Evolutionary conservation across 768 basidiomycete genomes (phyloP).

Genomic region (Rhodotorula babjevae): DNA sequence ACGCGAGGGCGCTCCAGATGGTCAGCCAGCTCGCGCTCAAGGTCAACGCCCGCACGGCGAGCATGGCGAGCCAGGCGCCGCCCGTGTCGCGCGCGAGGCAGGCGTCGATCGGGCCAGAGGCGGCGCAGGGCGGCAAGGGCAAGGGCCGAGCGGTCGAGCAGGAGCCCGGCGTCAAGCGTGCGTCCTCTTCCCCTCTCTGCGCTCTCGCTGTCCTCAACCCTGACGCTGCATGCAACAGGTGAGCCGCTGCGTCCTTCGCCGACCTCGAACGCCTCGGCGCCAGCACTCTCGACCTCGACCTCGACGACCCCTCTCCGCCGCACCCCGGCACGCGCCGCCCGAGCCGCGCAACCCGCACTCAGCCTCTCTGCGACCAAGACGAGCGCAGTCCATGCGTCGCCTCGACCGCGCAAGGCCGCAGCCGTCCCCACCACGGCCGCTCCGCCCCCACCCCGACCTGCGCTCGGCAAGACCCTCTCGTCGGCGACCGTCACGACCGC

Average conservation of each 20-base stretch:
- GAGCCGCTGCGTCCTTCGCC: not conserved
- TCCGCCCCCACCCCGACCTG: not conserved
- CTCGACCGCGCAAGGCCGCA: not conserved
- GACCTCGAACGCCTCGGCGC: not conserved
- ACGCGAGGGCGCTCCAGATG: conserved; percentile 8
- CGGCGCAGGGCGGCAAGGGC: not conserved
- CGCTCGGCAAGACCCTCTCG: not conserved
- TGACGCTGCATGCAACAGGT: not conserved
- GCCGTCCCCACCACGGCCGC: not conserved
- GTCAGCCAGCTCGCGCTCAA: conserved; percentile 15
- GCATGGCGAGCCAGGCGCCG: not conserved
- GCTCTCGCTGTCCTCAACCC: too few species aligned
- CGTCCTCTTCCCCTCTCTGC: not conserved
- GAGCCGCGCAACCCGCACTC: not conserved
- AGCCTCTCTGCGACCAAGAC: not conserved
- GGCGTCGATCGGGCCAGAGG: not conserved
- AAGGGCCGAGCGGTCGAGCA: not conserved
- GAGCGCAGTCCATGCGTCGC: not conserved
- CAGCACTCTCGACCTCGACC: not conserved
- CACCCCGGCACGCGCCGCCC: not conserved
- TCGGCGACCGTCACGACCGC: not conserved
- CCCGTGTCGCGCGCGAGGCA: not conserved
- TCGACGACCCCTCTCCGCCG: not conserved
- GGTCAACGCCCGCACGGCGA: conserved; percentile 8
- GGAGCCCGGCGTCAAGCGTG: not conserved